Percentiles rank a stretch among this genome's conserved stretches.
Conservation (phyloP, 495 filamentous ascomycete species). For the Xylaria palmicola region DNA sequence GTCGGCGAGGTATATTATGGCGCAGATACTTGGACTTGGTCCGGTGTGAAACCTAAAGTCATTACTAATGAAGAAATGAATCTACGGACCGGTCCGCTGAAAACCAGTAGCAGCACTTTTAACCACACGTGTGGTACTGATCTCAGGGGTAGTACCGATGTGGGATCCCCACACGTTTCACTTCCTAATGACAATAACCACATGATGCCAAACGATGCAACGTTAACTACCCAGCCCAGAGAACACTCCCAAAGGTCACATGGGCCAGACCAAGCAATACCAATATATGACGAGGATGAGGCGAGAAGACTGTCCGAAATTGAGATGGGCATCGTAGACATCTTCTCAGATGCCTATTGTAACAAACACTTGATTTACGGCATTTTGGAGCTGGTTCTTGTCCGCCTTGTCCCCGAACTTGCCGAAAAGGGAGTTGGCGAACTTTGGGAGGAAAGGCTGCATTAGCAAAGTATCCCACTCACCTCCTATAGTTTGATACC, state of each 20-base stretch:
- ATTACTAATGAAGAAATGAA: slow-evolving; percentile 21
- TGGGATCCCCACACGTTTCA: slow-evolving; percentile 29
- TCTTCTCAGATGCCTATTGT: slow-evolving; percentile 77
- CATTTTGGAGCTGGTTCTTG: slow-evolving; percentile 73
- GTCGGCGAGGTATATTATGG: slow-evolving; percentile 55
- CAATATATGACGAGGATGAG: slow-evolving; percentile 35
- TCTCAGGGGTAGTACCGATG: slow-evolving; percentile 27
- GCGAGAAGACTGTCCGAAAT: slow-evolving; percentile 45
- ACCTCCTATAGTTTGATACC: background rate
- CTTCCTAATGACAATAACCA: slow-evolving; percentile 37
- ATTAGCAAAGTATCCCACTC: slow-evolving; percentile 28
- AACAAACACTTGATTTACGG: slow-evolving; percentile 87
- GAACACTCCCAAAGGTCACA: background rate
- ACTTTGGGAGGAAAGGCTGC: slow-evolving; percentile 69
- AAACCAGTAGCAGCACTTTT: slow-evolving; percentile 12
- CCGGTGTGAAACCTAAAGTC: slow-evolving; percentile 19
- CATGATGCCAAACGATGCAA: slow-evolving; percentile 36
- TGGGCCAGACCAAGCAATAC: slow-evolving; percentile 28
- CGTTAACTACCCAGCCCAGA: slow-evolving; percentile 27
- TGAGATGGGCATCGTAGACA: slow-evolving; percentile 60
- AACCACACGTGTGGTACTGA: slow-evolving; percentile 26
- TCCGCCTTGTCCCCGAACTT: slow-evolving; percentile 80
- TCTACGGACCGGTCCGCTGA: slow-evolving; percentile 31
- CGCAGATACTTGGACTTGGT: slow-evolving; percentile 29
- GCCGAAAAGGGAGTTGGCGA: slow-evolving; percentile 68